Percentiles rank a stretch among this genome's conserved stretches.
Evolutionary conservation across 202 grass and related monocot genomes (phyloP).

Genomic region (Zoysia matrella): DNA sequence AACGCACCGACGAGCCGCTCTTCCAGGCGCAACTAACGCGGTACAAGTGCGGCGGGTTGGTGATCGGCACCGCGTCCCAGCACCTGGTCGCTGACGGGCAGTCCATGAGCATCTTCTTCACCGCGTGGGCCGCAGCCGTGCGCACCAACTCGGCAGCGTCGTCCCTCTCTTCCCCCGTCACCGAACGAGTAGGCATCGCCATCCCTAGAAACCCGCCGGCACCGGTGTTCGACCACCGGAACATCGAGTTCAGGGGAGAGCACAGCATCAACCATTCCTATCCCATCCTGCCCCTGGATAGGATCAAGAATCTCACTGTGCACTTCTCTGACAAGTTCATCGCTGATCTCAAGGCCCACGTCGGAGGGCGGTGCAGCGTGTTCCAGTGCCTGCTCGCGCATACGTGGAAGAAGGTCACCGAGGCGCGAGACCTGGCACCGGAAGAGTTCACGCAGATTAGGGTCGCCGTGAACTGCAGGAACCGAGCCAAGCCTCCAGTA

Average conservation of each 20-base stretch:
- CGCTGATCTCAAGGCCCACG: constrained; percentile 24
- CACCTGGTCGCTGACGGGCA: constrained; percentile 60
- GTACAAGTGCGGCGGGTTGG: constrained; percentile 54
- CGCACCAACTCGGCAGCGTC: constrained; percentile 3
- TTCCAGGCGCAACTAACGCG: constrained; percentile 53
- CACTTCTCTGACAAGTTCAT: constrained; percentile 46
- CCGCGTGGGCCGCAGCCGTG: constrained; percentile 42
- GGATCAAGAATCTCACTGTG: constrained; percentile 37
- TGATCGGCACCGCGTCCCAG: constrained; percentile 44
- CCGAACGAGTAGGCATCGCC: constrained; percentile 20
- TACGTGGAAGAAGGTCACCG: constrained; percentile 57
- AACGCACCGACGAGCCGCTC: constrained; percentile 13
- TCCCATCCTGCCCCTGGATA: not conserved
- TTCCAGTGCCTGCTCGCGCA: constrained; percentile 52
- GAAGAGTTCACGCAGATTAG: constrained; percentile 40
- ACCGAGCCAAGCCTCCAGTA: not conserved
- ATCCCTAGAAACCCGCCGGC: not conserved
- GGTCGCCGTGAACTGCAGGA: constrained; percentile 55
- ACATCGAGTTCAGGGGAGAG: constrained; percentile 40
- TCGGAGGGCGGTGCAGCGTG: constrained; percentile 36
- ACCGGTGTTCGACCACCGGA: constrained; percentile 39
- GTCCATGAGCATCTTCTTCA: constrained; percentile 56
- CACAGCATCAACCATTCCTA: not conserved
- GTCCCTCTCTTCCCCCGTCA: constrained; percentile 39
- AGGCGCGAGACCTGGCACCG: constrained; percentile 35